Evolutionary conservation across 345 rosid genomes (phyloP), one percentile per base, ranked within the genome.

Genomic region (Salix dunnii): DNA sequence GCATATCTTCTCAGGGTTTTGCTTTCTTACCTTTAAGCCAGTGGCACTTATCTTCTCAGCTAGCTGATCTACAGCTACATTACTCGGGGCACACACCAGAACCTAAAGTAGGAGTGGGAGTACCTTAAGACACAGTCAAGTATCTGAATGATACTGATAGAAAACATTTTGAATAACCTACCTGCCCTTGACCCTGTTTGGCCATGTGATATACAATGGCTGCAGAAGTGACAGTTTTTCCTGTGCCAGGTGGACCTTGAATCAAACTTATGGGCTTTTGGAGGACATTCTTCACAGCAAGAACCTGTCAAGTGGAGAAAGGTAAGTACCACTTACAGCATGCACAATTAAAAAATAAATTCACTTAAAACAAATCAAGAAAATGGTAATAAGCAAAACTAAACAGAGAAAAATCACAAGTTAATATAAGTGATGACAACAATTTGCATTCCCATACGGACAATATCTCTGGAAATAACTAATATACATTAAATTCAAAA

Each of bases 161-260:
- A n/a, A 72, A 36, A 18, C 27, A 68, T n/a, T 21, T 61, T 38
- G 17, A 36, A 43, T 8, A 38, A 43, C 78, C 66, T 81, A 86
- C 99, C 88, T 96, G 99, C n/a, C 99, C 99, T 80, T 96, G 99
- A 21, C 98, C 98, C 87, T 96, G 99, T 82, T 94, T 96, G 74
- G 98, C 96, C 99, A 96, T 96, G 88, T 96, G 99, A 88, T 90
- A 96, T 63, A 96, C 99, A 88, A 96, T 94, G 74, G 98, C 98
- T 13, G 99, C 98, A 66, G 99, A 96, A 62, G 98, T 96, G 80
- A 96, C 99, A 66, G 99, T 96, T 90, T 96, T 96, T 61, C 99
- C 99, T 28, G 99, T 94, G 69, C 99, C 99, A 81, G 99, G 98
- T 60, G 99, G 99, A 80, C 97, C 99, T 88, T 96, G 99, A 79